Evolutionary conservation across 2,329 filamentous ascomycete species (phyloP).

Genomic region (Chaetomiaceae sp.): DNA sequence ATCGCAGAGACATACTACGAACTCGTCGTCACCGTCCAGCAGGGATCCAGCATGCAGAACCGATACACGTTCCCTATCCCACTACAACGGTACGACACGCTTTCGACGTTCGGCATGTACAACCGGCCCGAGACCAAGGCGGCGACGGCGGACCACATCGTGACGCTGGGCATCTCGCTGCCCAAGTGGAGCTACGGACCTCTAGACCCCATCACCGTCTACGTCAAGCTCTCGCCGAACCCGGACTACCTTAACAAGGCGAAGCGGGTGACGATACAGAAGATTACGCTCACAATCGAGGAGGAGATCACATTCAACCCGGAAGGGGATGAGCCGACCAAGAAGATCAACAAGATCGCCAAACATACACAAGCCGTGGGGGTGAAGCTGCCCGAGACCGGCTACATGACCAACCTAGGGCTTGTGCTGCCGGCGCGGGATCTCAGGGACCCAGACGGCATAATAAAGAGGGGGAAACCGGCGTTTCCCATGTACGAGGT

Average conservation of each 20-base stretch:
- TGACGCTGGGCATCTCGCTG: conserved; percentile 85
- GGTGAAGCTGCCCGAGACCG: conserved; percentile 80
- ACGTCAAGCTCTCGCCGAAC: conserved; percentile 90
- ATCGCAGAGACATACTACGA: conserved; percentile 98
- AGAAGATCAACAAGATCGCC: conserved; percentile 80
- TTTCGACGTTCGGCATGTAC: conserved; percentile 99
- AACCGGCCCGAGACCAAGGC: conserved; percentile 90
- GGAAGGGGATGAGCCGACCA: conserved; percentile 89
- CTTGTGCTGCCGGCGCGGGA: conserved; percentile 89
- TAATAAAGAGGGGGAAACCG: conserved; percentile 77
- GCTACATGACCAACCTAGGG: conserved; percentile 89
- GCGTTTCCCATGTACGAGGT: conserved; percentile 88
- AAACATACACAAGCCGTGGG: conserved; percentile 79
- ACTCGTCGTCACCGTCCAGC: conserved; percentile 90
- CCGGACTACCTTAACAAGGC: conserved; percentile 88
- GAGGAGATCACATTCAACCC: conserved; percentile 99
- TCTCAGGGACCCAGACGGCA: conserved; percentile 77
- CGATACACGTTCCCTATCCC: conserved; percentile 91
- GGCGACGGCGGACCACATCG: conserved; percentile 80
- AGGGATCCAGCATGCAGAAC: conserved; percentile 79
- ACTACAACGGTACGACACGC: conserved; percentile 87
- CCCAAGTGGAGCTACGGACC: conserved; percentile 97
- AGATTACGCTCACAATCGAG: conserved; percentile 89
- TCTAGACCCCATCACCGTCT: conserved; percentile 89
- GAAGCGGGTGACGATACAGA: conserved; percentile 85